Percentiles rank a stretch among this genome's conserved stretches.
Conservation (phyloP, 2,329 filamentous ascomycete species). For the Ceratocystis smalleyi region DNA sequence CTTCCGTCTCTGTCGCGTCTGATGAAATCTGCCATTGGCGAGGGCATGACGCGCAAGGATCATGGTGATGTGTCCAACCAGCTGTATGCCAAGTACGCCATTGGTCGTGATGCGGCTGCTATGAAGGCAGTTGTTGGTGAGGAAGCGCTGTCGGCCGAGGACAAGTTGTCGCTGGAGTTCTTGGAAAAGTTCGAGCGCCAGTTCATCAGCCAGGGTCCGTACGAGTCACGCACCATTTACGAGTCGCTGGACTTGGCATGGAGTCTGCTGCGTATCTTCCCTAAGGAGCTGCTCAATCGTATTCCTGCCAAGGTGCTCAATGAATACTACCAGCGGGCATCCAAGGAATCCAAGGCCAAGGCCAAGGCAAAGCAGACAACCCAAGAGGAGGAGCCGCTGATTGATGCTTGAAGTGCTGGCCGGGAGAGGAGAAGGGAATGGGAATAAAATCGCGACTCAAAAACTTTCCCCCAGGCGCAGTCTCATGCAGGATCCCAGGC, state of each 20-base stretch:
- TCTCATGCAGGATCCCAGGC: not conserved
- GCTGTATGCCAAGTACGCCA: constrained; percentile 98
- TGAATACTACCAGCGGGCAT: constrained; percentile 62
- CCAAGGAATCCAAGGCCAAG: constrained; percentile 48
- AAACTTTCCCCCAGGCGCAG: not conserved
- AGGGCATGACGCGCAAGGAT: constrained; percentile 90
- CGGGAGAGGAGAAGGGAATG: not conserved
- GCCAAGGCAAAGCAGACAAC: constrained; percentile 36
- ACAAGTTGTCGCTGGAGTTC: constrained; percentile 96
- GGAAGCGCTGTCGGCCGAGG: constrained; percentile 85
- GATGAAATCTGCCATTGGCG: constrained; percentile 99
- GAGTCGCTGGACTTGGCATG: constrained; percentile 93
- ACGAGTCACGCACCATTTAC: constrained; percentile 80
- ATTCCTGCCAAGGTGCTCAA: constrained; percentile 71
- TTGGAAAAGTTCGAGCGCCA: constrained; percentile 94
- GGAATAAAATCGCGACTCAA: not conserved
- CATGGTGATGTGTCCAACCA: constrained; percentile 98
- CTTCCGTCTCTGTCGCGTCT: constrained; percentile 93
- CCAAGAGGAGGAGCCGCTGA: constrained; percentile 41
- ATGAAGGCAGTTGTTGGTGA: constrained; percentile 99
- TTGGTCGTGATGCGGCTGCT: constrained; percentile 90
- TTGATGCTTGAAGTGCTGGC: constrained; percentile 35
- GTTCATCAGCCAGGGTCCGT: constrained; percentile 83
- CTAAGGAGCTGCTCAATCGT: constrained; percentile 94
- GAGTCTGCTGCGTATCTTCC: constrained; percentile 92